Evolutionary conservation across 768 basidiomycete species (phyloP).

Genomic region (Suillus paluster): DNA sequence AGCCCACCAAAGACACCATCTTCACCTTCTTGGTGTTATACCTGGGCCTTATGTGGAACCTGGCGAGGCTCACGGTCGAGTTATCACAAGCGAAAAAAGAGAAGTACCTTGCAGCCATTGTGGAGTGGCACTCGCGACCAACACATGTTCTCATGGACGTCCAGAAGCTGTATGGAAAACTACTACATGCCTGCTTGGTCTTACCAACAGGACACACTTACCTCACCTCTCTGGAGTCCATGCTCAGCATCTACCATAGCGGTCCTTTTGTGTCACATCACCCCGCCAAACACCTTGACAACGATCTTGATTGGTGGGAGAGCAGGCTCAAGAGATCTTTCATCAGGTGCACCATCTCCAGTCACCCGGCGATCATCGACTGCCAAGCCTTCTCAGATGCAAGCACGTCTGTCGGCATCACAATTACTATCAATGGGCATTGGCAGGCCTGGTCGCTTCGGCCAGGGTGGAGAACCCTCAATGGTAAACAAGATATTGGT

Average conservation of each 20-base stretch:
- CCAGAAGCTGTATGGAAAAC: constrained; percentile 43
- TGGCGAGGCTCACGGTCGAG: constrained; percentile 17
- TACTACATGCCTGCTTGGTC: constrained; percentile 40
- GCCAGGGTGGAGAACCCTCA: constrained; percentile 30
- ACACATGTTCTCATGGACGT: constrained; percentile 39
- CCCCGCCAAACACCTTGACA: constrained; percentile 11
- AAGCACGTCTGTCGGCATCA: constrained; percentile 39
- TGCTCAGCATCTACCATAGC: constrained; percentile 33
- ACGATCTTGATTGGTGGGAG: constrained; percentile 44
- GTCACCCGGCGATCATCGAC: constrained; percentile 31
- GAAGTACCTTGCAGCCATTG: constrained; percentile 1
- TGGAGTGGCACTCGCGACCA: constrained; percentile 19
- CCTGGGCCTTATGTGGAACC: neutral
- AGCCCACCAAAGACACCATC: constrained; percentile 30
- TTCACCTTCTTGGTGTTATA: constrained; percentile 17
- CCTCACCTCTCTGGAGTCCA: constrained; percentile 43
- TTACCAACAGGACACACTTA: constrained; percentile 40
- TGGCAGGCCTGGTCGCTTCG: constrained; percentile 37
- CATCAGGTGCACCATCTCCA: constrained; percentile 32
- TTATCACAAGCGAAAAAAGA: constrained; percentile 31
- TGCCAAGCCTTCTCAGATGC: constrained; percentile 45
- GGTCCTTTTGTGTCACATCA: constrained; percentile 35
- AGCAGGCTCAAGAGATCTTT: constrained; percentile 13
- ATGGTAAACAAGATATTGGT: constrained; percentile 39
- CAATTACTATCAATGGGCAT: constrained; percentile 22